Base-by-base conservation (phyloP, 768 basidiomycete genomes). In the Lepiota brunneoincarnata region DNA sequence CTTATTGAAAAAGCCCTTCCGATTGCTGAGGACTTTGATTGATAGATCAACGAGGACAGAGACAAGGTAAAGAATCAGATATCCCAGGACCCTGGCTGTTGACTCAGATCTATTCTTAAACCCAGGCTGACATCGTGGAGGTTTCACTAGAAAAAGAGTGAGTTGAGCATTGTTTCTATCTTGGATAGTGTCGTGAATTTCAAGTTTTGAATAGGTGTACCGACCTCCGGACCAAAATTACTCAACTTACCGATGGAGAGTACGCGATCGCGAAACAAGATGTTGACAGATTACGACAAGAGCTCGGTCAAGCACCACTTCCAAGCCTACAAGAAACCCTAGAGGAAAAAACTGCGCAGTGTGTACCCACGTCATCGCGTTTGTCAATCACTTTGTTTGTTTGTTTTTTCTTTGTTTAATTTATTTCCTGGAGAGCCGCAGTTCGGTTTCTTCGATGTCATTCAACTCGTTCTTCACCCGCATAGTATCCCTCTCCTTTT, bases 11-110 rank as follows among this genome's bases (percentile, higher is more conserved):
- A 20, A 9, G n/a, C n/a, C 4, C 15, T 38, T 23, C 12, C 11
- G 44, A 40, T 51, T 24, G 47, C 47, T 43, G 24, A 49, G 14
- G 34, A n/a, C 40, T 48, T 59, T 50, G 56, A 44, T 44, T 17
- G 31, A 57, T 61, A 91, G 86, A 77, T 91, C 17, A 91, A 91
- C 63, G 87, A 88, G 64, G 89, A 92, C 67, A 79, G 89, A 12
- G 89, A 91, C 72, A 88, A 87, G 77, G 77, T 71, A 59, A n/a
- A 55, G 64, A 17, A 18, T 18, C 26, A 21, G 14, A 40, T 40
- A 54, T 37, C 42, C 45, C 23, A 45, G 53, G 51, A 61, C 31
- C 44, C n/a, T 24, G 28, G 51, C 20, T 59, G 39, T 37, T 41
- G n/a, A 17, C 37, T 42, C 12, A 45, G 6, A 4, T 34, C 6